These are phyloP conservation scores for Verticillium nubilum DNA, from an alignment of 2,329 filamentous ascomycete genomes.

Conservation along the genomic window DNA sequence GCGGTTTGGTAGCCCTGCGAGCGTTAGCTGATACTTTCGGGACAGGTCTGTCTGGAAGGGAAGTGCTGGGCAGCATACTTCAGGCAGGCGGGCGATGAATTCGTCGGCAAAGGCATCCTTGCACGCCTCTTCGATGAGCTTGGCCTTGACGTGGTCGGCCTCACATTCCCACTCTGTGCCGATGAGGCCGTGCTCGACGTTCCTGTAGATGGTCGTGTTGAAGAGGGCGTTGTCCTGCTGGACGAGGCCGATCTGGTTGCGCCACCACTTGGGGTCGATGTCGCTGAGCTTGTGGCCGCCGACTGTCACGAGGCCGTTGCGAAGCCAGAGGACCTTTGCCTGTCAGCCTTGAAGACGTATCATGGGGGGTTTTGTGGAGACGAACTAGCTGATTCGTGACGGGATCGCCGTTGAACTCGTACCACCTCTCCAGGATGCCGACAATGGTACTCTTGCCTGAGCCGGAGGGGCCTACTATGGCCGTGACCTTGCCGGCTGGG, in stretches of 20 bases:
- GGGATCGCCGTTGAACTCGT: slow-evolving; percentile 12
- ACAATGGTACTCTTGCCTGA: slow-evolving; percentile 40
- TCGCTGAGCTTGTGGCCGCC: slow-evolving; percentile 14
- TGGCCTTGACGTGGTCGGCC: slow-evolving; percentile 30
- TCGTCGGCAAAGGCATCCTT: slow-evolving; percentile 46
- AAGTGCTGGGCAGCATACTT: slow-evolving; percentile 12
- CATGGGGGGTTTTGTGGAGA: neutral
- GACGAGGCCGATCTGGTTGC: slow-evolving; percentile 42
- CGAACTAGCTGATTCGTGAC: neutral
- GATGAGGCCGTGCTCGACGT: slow-evolving; percentile 39
- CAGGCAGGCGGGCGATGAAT: slow-evolving; percentile 45
- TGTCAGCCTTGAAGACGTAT: neutral
- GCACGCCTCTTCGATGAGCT: slow-evolving; percentile 41
- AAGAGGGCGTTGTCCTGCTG: slow-evolving; percentile 53
- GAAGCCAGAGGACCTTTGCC: neutral
- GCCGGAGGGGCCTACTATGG: slow-evolving; percentile 37
- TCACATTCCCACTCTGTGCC: slow-evolving; percentile 29
- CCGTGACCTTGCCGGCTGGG: slow-evolving; percentile 19
- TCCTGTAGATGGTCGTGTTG: slow-evolving; percentile 44
- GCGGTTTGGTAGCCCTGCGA: slow-evolving; percentile 43
- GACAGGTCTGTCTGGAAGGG: neutral
- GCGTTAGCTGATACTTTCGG: neutral
- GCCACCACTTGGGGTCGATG: slow-evolving; percentile 31
- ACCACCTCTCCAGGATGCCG: slow-evolving; percentile 34
- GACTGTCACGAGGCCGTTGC: slow-evolving; percentile 8